Evolutionary conservation across 768 basidiomycete genomes (phyloP).

Genomic region (Russula abietina): DNA sequence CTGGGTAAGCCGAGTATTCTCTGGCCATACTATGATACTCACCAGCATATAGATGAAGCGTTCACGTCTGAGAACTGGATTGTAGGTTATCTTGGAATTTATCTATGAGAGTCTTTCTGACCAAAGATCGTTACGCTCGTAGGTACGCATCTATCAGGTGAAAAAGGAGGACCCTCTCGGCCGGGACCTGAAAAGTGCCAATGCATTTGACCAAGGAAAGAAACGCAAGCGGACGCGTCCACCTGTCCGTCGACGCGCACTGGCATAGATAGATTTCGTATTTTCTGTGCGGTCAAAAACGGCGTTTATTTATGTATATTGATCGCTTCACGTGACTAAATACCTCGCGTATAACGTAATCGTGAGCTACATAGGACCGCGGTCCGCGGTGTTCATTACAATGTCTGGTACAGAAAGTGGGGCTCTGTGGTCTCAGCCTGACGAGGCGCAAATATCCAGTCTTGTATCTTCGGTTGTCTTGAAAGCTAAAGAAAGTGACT

Average conservation of each 20-base stretch:
- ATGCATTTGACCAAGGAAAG: slow-evolving; percentile 81
- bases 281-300: not conserved
- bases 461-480: slow-evolving; percentile 10
- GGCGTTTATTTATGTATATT: slow-evolving; percentile 5
- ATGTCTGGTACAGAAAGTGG: slow-evolving; percentile 1
- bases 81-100: slow-evolving; percentile 41
- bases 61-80: slow-evolving; percentile 99
- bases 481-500: slow-evolving; percentile 3
- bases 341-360: slow-evolving; percentile 11
- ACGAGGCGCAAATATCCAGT: slow-evolving; percentile 1
- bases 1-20: slow-evolving; percentile 53
- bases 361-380: not conserved
- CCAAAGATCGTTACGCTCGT: slow-evolving; percentile 1
- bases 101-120: not conserved
- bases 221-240: slow-evolving; percentile 82
- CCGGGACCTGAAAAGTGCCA: slow-evolving; percentile 82
- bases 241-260: slow-evolving; percentile 48
- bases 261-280: slow-evolving; percentile 27
- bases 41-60: slow-evolving; percentile 67
- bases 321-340: not conserved
- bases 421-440: not conserved
- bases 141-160: slow-evolving; percentile 92
- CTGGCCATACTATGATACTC: not conserved
- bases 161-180: slow-evolving; percentile 91
- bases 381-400: not conserved